Conservation (phyloP, 345 rosid genomes). For the Brassica juncea region DNA sequence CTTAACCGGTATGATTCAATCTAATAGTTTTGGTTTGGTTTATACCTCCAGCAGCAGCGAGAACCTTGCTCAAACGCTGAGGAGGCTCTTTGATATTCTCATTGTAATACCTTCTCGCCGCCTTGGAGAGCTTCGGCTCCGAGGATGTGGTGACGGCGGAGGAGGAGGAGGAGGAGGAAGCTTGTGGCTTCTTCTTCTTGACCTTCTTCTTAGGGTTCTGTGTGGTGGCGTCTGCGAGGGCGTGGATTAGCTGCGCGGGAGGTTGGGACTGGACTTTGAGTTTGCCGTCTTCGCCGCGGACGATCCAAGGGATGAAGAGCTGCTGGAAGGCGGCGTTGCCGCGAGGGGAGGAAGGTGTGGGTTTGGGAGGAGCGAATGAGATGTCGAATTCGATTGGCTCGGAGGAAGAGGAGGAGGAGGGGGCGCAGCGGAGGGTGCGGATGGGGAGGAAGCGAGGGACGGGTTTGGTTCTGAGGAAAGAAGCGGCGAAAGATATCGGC, state of each 20-base stretch:
- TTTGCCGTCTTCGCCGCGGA: slow-evolving; percentile 86
- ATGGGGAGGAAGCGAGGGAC: slow-evolving; percentile 41
- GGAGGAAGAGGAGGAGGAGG: slow-evolving; percentile 41
- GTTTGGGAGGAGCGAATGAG: slow-evolving; percentile 76
- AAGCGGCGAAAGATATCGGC: slow-evolving; percentile 43
- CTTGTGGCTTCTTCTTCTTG: slow-evolving; percentile 36
- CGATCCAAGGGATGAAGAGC: slow-evolving; percentile 85
- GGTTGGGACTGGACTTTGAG: slow-evolving; percentile 75
- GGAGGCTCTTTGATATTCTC: slow-evolving; percentile 69
- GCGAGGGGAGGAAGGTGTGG: slow-evolving; percentile 44
- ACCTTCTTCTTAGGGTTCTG: slow-evolving; percentile 54
- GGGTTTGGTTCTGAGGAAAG: slow-evolving; percentile 42
- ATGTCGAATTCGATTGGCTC: slow-evolving; percentile 63
- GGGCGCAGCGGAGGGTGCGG: slow-evolving; percentile 47
- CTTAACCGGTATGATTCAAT: not conserved
- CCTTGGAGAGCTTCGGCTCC: slow-evolving; percentile 64
- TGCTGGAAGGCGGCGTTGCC: slow-evolving; percentile 33
- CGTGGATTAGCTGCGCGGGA: slow-evolving; percentile 59
- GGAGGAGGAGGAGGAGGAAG: not conserved
- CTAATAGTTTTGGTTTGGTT: not conserved
- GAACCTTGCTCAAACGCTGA: slow-evolving; percentile 86
- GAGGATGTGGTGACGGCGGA: not conserved
- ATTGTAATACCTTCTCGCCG: slow-evolving; percentile 83
- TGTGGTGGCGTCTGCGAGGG: slow-evolving; percentile 67
- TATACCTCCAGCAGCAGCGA: slow-evolving; percentile 95